Conservation (phyloP, 257 asterid species). For the Schizonepeta tenuifolia region DNA sequence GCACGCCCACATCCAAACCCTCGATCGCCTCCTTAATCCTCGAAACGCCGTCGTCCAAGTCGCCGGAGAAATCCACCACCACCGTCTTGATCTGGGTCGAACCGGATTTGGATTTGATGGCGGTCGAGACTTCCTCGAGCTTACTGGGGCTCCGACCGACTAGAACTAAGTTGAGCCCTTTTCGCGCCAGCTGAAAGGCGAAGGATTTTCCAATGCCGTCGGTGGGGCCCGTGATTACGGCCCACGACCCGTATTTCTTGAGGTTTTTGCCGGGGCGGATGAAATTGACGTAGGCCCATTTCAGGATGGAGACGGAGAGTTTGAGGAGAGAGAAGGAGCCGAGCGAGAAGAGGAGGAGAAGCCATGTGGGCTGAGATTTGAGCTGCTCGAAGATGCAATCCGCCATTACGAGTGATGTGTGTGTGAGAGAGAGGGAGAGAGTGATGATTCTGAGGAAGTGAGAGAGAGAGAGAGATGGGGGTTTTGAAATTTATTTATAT, state of each 20-base stretch:
- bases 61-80: constrained; percentile 91
- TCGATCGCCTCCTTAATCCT: constrained; percentile 69
- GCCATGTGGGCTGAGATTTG: constrained; percentile 81
- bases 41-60: constrained; percentile 68
- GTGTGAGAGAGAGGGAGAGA: not conserved
- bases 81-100: constrained; percentile 72
- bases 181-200: constrained; percentile 79
- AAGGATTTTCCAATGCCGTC: constrained; percentile 96
- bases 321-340: constrained; percentile 55
- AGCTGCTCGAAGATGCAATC: constrained; percentile 59
- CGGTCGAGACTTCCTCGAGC: constrained; percentile 62
- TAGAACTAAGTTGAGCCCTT: constrained; percentile 73
- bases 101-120: constrained; percentile 61
- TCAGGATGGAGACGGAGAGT: constrained; percentile 47
- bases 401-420: constrained; percentile 46
- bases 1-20: constrained; percentile 79
- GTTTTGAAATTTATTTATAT: constrained; percentile 15
- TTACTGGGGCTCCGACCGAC: constrained; percentile 88
- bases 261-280: constrained; percentile 83
- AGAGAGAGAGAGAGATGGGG: not conserved
- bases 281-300: constrained; percentile 75
- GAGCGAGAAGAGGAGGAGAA: constrained; percentile 55
- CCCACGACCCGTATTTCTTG: constrained; percentile 97
- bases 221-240: constrained; percentile 90
- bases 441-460: constrained; percentile 19